These are phyloP conservation scores for Acacia concinna DNA, from an alignment of 331 rosid genomes.

Conservation along the genomic window DNA sequence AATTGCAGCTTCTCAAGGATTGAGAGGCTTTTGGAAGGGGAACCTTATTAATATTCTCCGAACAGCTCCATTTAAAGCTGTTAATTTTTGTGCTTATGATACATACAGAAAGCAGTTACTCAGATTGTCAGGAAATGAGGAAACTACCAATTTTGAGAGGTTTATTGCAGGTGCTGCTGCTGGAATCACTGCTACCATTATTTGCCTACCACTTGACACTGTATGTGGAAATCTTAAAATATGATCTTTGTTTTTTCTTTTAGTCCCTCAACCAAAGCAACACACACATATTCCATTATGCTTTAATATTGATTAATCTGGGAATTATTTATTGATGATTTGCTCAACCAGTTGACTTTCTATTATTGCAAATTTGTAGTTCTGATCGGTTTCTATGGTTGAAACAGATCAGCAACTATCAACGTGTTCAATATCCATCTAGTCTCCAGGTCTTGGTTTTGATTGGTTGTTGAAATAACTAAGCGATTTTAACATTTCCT, in stretches of 20 bases:
- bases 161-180: conserved; percentile 97
- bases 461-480: conserved; percentile 19
- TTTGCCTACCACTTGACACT: conserved; percentile 94
- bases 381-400: conserved; percentile 4
- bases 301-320: conserved; percentile 2
- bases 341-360: conserved; percentile 20
- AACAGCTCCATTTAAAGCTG: conserved; percentile 93
- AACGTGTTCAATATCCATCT: neutral
- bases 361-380: neutral
- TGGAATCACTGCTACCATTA: conserved; percentile 78
- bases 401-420: conserved; percentile 23
- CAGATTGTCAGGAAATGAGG: conserved; percentile 65
- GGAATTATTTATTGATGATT: conserved; percentile 13
- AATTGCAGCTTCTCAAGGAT: conserved; percentile 81
- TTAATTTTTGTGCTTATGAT: conserved; percentile 88
- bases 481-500: neutral
- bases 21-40: conserved; percentile 97
- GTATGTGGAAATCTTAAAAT: conserved; percentile 49
- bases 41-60: conserved; percentile 89
- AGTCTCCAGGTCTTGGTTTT: neutral
- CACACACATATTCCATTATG: neutral
- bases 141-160: conserved; percentile 87
- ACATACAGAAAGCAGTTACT: conserved; percentile 91
- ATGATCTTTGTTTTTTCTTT: conserved; percentile 3
- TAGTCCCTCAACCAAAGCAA: neutral